Percentiles rank a stretch among this genome's conserved stretches.
Evolutionary conservation across 2,329 filamentous ascomycete genomes (phyloP).

Genomic region (Colletotrichum tropicicola): DNA sequence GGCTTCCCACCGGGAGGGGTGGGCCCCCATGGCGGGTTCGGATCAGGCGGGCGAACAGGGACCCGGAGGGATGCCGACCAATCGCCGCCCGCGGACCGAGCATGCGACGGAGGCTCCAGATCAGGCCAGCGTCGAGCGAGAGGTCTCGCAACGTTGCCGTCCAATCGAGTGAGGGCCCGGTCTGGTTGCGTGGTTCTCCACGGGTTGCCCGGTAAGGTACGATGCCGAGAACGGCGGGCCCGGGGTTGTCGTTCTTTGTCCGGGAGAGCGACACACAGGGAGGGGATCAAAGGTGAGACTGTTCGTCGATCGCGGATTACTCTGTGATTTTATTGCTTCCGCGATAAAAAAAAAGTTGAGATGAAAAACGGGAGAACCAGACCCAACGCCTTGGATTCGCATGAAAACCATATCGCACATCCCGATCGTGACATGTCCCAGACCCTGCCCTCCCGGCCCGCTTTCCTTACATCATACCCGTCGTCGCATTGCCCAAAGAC

Average conservation of each 20-base stretch:
- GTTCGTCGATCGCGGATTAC: not conserved
- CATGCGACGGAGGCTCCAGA: not conserved
- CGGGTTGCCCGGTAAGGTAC: not conserved
- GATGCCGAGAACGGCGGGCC: not conserved
- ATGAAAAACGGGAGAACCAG: not conserved
- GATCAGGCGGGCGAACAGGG: slow-evolving; percentile 11
- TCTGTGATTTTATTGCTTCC: slow-evolving; percentile 1
- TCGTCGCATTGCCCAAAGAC: not conserved
- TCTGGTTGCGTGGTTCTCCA: not conserved
- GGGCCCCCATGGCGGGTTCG: not conserved
- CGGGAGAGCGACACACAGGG: not conserved
- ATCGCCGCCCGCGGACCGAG: not conserved
- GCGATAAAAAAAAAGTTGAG: not conserved
- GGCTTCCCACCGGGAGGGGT: not conserved
- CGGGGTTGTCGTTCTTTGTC: not conserved
- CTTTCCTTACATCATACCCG: slow-evolving; percentile 25
- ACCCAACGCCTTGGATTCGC: slow-evolving; percentile 24
- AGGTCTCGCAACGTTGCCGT: not conserved
- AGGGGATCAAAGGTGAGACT: not conserved
- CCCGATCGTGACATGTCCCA: slow-evolving; percentile 21
- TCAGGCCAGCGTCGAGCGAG: not conserved
- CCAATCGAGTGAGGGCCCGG: not conserved
- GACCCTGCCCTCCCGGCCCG: slow-evolving; percentile 6
- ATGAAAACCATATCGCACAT: slow-evolving; percentile 15
- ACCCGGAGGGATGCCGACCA: not conserved